Evolutionary conservation across 2,329 filamentous ascomycete species (phyloP), one percentile per base, ranked within the genome.

Genomic region (Aspergillus pseudonomiae): DNA sequence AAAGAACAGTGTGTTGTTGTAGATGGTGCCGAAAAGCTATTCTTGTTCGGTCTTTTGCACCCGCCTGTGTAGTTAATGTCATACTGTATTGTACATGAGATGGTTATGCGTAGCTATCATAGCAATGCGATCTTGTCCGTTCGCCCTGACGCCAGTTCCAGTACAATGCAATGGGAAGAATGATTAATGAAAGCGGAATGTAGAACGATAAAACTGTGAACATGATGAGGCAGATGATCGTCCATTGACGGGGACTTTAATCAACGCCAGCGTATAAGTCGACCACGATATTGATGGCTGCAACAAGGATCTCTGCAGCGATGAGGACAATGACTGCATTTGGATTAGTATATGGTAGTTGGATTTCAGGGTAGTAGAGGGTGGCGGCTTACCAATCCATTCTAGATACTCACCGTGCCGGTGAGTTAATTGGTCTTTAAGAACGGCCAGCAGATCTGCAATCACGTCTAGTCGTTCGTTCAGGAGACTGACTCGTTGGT

Each of bases 401-500:
- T 95, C 92, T 59, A 94, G 79, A 79, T 91, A 94, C 83, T 95
- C 91, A 64, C 92, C 93, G 77, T 97, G 93, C 53, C 94, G 93
- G 75, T 97, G 93, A 70, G 92, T 96, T 70, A 98, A 81, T 81
- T 98, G 94, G 78, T 97, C 95, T 79, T 98, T 97, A 59, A 99
- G 81, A 63, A 98, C 94, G 4, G 94, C 92, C 65, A 99, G 80
- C 75, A 98, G 79, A 81, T 98, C 95, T 26, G 92, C 93, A 82
- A 98, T 97, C 60, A 99, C 95, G 67, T 94, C 91, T 69, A 99
- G 80, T 61, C 95, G 85, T 77, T 98, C 94, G 12, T 93, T 98
- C 74, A 99, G 81, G 45, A 99, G 83, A 28, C 89, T 88, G 14
- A 98, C 94, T 62, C 95, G 85, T 82, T 98, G 95, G 78, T 98